These are phyloP conservation scores for Paramecium sonneborni DNA, from an alignment of 73 alveolate genomes.

Conservation along the genomic window DNA sequence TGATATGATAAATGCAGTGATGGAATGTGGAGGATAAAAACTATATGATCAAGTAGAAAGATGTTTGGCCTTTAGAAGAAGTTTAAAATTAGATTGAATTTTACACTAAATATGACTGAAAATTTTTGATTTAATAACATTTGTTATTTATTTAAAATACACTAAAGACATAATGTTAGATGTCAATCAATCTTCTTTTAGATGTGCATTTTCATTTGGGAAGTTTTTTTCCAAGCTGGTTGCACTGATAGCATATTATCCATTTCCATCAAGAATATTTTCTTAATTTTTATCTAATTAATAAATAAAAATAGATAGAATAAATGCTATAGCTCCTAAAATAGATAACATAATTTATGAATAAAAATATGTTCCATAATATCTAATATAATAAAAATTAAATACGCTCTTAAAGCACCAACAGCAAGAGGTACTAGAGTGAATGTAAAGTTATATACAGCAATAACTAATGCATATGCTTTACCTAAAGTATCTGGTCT, in stretches of 20 bases:
- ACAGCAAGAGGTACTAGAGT: conserved; percentile 17
- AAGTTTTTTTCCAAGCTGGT: background rate
- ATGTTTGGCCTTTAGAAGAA: background rate
- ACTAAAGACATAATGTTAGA: background rate
- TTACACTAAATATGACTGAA: background rate
- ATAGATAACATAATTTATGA: conserved; percentile 46
- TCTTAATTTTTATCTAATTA: background rate
- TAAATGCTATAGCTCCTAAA: background rate
- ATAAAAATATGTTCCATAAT: conserved; percentile 46
- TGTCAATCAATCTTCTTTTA: background rate
- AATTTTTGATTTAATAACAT: background rate
- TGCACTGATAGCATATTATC: background rate
- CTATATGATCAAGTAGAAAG: background rate
- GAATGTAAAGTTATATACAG: conserved; percentile 6
- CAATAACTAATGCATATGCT: conserved; percentile 33
- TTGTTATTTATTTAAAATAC: background rate
- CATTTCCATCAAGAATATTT: conserved; percentile 25
- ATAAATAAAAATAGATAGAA: background rate
- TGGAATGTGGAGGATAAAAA: conserved; percentile 23
- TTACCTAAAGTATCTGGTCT: conserved; percentile 31
- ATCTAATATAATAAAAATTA: background rate
- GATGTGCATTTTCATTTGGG: background rate
- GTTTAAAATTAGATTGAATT: background rate
- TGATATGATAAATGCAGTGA: background rate
- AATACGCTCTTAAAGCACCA: conserved; percentile 43